Base-by-base conservation (phyloP, 331 rosid species). In the Dryas integrifolia region DNA sequence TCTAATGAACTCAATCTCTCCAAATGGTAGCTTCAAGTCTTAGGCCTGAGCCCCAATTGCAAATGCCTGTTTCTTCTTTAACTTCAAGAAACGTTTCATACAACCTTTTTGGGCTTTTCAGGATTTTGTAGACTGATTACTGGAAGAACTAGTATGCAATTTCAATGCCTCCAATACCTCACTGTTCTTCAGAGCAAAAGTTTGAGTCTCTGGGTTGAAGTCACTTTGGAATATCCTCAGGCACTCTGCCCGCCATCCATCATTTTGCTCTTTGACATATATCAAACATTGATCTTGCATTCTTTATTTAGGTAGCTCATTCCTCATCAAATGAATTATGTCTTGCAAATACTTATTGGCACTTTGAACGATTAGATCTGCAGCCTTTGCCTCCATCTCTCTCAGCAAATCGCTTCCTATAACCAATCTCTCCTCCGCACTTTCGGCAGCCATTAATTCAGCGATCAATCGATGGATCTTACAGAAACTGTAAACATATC, bases 211-310 rank as follows among this genome's bases (percentile, higher is more conserved):
- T 0, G 9, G n/a, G 59, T 84, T 76, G 68, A 94, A 94, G 57
- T 80, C 85, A 58, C 80, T 80, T 69, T 41, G 89, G 70, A 94
- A 95, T 76, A 91, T 88, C 74, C 53, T 76, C 79, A 91, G 74
- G 85, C 97, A 94, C 65, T 89, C 97, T 0, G 96, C 98, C 86
- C 89, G 88, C 98, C 98, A 94, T 58, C 92, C 96, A 30, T 85
- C 92, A 51, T 81, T 91, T 91, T 91, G 87, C 79, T 94, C 97
- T 53, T 94, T 94, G 58, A 94, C 90, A 75, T 88, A 94, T 58
- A 94, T 75, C 80, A 94, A 79, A 62, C 97, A 87, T 6, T 21
- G 24, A 21, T 21, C 24, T 21, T 21, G 24, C 24, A 0, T 21
- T 21, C 24, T 21, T 0, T 21, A 21, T 21, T 21, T 21, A 21